Base-by-base conservation (phyloP, 179 eudicot species). In the Spinacia oleracea region DNA sequence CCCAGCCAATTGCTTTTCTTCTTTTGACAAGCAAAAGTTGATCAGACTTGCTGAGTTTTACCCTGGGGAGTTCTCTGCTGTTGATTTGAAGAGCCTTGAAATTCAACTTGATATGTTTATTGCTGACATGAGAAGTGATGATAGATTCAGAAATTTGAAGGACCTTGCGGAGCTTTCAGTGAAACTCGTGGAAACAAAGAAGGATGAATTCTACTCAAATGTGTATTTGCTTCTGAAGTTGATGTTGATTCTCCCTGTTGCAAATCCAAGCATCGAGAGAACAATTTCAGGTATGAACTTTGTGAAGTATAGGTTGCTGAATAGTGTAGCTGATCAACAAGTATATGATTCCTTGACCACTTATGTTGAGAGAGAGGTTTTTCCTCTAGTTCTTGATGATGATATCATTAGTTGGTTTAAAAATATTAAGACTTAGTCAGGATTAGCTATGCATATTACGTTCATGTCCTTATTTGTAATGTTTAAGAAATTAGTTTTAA, bases 141-240 rank as follows among this genome's bases (percentile, higher is more conserved):
- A 50, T 25, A 67, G 73, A 34, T 77, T 77, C 40, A 15, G 25
- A 9, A 48, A 76, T 10, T 32, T 65, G 79, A 64, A 76, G 79
- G 79, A 50, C 48, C 62, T 65, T 32, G n/a, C 18, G 38, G 79
- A 76, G 31, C 79, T 76, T 29, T 18, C 72, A 4, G 56, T 46
- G 31, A 65, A 63, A 23, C 71, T 76, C 46, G 72, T 65, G 15
- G 72, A 76, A 50, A 76, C 72, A 43, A 20, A 27, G 32, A 65
- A 76, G 21, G 72, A 76, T 32, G 29, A 46, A 16, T 10, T 65
- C 8, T 76, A n/a, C 20, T n/a, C 9, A 9, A 1, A 31, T 32
- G 79, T 76, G 2, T 76, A 76, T 64, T 10, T 45, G 79, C 79
- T 76, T 32, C 21, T 76, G 42, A 68, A 68, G 67, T 15, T 77